These are phyloP conservation scores for Ophiostoma novo-ulmi DNA, from an alignment of 2,329 filamentous ascomycete species.

Conservation along the genomic window DNA sequence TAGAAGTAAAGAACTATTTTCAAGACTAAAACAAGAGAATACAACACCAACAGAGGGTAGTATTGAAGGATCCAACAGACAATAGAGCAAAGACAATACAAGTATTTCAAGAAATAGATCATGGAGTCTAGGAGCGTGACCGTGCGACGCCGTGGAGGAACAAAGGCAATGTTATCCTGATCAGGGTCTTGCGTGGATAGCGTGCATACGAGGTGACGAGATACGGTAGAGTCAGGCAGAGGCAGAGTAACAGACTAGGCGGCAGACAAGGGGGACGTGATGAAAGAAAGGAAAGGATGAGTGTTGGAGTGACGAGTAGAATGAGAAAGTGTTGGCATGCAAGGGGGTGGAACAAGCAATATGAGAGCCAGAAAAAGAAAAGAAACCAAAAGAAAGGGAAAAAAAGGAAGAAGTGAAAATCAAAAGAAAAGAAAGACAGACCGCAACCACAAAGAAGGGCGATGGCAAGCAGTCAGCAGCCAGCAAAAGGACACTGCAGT, in stretches of 20 bases:
- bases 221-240: neutral
- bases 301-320: constrained; percentile 1
- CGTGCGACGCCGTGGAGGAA: neutral
- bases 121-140: neutral
- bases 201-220: neutral
- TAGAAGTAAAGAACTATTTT: too few species aligned
- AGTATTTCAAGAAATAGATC: too few species aligned
- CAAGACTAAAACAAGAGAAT: neutral
- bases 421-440: neutral
- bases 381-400: constrained; percentile 13
- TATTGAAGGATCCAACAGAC: constrained; percentile 13
- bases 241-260: too few species aligned
- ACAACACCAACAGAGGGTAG: constrained; percentile 1
- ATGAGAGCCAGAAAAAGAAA: neutral
- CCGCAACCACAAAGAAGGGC: neutral
- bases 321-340: neutral
- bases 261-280: neutral
- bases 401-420: neutral
- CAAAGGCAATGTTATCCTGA: constrained; percentile 10
- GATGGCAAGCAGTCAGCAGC: neutral
- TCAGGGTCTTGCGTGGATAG: neutral
- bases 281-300: neutral
- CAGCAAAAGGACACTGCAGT: neutral
- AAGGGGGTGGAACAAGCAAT: neutral
- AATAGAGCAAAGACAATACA: neutral